Conservation (phyloP, 306 rosid genomes). For the Spatholobus suberectus region DNA sequence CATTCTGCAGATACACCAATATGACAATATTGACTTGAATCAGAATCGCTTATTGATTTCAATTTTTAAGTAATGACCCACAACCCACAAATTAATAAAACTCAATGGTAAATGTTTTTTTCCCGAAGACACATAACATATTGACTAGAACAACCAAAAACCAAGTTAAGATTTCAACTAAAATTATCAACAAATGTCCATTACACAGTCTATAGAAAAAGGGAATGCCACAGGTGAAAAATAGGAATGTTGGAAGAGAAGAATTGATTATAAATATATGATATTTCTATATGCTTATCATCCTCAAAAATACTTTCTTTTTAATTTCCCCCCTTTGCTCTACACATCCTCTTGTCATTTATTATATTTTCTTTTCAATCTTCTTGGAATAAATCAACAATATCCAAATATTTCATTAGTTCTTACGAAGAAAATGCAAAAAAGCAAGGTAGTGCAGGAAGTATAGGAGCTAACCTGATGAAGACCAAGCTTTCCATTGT, state of each 20-base stretch:
- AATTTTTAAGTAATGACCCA: too few relatives aligned
- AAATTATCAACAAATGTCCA: not conserved
- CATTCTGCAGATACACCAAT: not conserved
- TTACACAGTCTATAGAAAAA: not conserved
- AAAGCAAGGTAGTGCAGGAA: not conserved
- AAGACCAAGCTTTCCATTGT: conserved; percentile 67
- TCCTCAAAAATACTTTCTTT: too few relatives aligned
- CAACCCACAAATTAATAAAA: too few relatives aligned
- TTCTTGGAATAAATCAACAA: not conserved
- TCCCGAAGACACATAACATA: too few relatives aligned
- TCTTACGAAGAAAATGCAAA: not conserved
- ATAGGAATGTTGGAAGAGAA: not conserved
- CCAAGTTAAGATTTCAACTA: too few relatives aligned
- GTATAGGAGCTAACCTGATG: conserved; percentile 60
- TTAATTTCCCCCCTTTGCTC: not conserved
- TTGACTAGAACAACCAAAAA: not conserved
- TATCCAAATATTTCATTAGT: not conserved
- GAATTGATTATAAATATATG: not conserved
- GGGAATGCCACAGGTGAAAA: not conserved
- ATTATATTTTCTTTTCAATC: not conserved
- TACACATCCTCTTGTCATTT: not conserved
- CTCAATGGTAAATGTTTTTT: too few relatives aligned
- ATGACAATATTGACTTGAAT: not conserved
- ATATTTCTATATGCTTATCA: not conserved
- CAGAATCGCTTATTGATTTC: too few relatives aligned